phyloP scores from a whole-genome alignment of 768 basidiomycete species.

The Tulasnella calospora region DNA sequence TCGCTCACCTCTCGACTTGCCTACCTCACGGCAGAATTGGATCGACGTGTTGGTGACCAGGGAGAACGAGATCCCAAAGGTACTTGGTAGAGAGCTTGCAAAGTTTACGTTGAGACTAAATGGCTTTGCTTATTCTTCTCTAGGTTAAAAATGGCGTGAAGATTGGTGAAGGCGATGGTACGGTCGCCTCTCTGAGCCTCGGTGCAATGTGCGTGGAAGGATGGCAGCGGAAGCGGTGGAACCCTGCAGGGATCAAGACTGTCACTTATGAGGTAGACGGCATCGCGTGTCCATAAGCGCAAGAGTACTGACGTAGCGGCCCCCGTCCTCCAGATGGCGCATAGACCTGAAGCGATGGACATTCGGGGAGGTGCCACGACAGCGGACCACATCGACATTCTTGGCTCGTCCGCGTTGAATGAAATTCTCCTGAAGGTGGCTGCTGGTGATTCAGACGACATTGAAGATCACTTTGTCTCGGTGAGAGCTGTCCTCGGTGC shows the following conservation, averaged over 20 bases:
- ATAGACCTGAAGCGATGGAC: slow-evolving; percentile 70
- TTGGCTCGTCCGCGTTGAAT: slow-evolving; percentile 74
- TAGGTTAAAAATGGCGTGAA: slow-evolving; percentile 79
- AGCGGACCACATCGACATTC: slow-evolving; percentile 82
- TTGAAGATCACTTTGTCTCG: slow-evolving; percentile 36
- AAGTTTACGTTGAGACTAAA: slow-evolving; percentile 27
- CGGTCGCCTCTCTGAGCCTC: slow-evolving; percentile 75
- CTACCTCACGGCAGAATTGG: slow-evolving; percentile 58
- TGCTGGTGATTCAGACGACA: slow-evolving; percentile 70
- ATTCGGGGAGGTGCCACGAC: slow-evolving; percentile 85
- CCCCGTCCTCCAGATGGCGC: slow-evolving; percentile 54
- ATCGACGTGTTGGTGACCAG: slow-evolving; percentile 82
- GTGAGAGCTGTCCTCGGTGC: neutral
- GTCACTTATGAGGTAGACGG: slow-evolving; percentile 74
- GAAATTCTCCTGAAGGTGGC: slow-evolving; percentile 88
- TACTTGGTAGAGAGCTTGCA: slow-evolving; percentile 30
- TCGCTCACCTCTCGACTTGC: slow-evolving; percentile 50
- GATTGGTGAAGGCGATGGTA: slow-evolving; percentile 94
- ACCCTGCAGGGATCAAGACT: slow-evolving; percentile 82
- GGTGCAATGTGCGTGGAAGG: slow-evolving; percentile 98
- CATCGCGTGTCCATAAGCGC: neutral
- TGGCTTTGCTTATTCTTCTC: neutral
- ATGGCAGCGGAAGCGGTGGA: slow-evolving; percentile 86
- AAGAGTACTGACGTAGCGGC: neutral
- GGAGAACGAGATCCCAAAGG: slow-evolving; percentile 55